phyloP scores from a whole-genome alignment of 2,329 filamentous ascomycete genomes.

The Penicillium sp. region DNA sequence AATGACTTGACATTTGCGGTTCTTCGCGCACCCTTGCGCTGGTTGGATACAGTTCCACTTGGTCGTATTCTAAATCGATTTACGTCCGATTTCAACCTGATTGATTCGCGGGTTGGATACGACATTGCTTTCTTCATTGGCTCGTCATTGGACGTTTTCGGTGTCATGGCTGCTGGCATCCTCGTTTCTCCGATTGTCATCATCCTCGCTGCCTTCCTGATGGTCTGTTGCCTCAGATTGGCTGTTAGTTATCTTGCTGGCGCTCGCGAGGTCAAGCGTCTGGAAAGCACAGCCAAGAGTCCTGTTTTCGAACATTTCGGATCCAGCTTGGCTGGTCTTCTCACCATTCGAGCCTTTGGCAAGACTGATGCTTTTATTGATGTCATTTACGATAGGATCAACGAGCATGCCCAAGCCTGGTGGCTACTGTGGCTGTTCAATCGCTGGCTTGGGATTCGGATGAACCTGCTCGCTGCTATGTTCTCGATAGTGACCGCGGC shows the following conservation, averaged over 20 bases:
- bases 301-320: slow-evolving; percentile 82
- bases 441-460: slow-evolving; percentile 75
- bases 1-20: slow-evolving; percentile 69
- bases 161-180: slow-evolving; percentile 68
- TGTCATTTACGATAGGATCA: slow-evolving; percentile 71
- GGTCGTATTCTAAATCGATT: slow-evolving; percentile 79
- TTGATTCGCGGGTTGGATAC: slow-evolving; percentile 70
- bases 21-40: slow-evolving; percentile 73
- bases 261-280: slow-evolving; percentile 74
- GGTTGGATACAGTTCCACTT: slow-evolving; percentile 79
- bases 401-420: slow-evolving; percentile 67
- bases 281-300: slow-evolving; percentile 77
- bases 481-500: slow-evolving; percentile 70
- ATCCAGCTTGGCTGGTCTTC: slow-evolving; percentile 71
- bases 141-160: slow-evolving; percentile 65
- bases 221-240: slow-evolving; percentile 57
- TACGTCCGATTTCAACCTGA: slow-evolving; percentile 74
- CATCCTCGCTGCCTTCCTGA: slow-evolving; percentile 61
- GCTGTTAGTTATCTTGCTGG: slow-evolving; percentile 66
- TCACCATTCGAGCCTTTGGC: slow-evolving; percentile 76
- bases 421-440: slow-evolving; percentile 75
- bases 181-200: slow-evolving; percentile 64
- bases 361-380: slow-evolving; percentile 69
- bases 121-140: slow-evolving; percentile 65
- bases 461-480: slow-evolving; percentile 70